Evolutionary conservation across 169 alveolate species (phyloP), one percentile per base, ranked within the genome.

Genomic region (Cryptosporidium sp.): DNA sequence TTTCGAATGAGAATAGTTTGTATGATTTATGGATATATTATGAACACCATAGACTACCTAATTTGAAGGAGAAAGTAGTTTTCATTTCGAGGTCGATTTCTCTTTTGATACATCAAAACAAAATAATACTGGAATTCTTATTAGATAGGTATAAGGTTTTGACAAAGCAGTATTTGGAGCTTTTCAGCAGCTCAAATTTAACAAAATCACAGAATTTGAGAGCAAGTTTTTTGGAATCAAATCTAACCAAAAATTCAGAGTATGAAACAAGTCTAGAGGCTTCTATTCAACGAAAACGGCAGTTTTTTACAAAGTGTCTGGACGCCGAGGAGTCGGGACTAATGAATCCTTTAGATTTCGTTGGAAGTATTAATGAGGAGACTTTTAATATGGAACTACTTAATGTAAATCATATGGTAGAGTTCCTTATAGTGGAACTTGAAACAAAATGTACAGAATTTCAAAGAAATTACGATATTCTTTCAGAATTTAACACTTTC

Each of bases 41-140:
- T 37, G 71, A 65, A 29, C 71, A 65, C 16, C 71, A 65, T 65
- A 65, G 71, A 33, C 48, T 65, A 31, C 71, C 71, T 31, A 65
- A 37, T 39, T 37, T 65, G 50, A 65, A 14, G 26, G 71, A 65
- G 52, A 65, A 65, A 51, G 14, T 65, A 33, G 18, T 65, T 35
- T 65, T 65, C 10, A 23, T 65, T 21, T 65, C 71, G 12, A 65
- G 18, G 26, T 65, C 51, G 0, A 31, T 35, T 31, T 37, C 43
- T 35, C 7, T 65, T 7, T 33, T 65, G 51, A 65, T 65, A 21
- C 14, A 33, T 31, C 71, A 65, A 65, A 33, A 33, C 48, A 65
- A 29, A 37, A 65, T 65, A 33, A 14, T 65, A n/a, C 71, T 65
- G 14, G 71, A 65, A 29, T 65, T 65, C 50, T 29, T 65, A 10